These are phyloP conservation scores for Exutisphaerella laricina DNA, from an alignment of 2,329 filamentous ascomycete species.

Conservation along the genomic window DNA sequence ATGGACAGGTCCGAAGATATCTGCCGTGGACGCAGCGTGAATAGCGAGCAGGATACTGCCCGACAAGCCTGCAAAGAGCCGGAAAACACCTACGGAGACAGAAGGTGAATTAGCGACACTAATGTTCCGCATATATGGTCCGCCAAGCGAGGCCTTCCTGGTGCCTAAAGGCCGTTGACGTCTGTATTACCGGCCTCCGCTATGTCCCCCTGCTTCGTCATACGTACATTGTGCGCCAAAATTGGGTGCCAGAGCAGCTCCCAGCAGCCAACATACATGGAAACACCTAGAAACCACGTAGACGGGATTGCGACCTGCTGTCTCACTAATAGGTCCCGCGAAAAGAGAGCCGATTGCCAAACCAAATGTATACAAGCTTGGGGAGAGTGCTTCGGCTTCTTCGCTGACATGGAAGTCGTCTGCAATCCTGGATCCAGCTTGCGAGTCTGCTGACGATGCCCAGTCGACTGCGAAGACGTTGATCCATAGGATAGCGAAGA, in stretches of 20 bases:
- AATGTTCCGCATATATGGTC: too few relatives aligned
- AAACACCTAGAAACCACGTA: constrained; percentile 22
- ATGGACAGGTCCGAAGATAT: constrained; percentile 25
- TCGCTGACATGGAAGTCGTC: constrained; percentile 20
- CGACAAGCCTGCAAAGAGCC: constrained; percentile 26
- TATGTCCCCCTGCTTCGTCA: too few relatives aligned
- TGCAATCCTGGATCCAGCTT: constrained; percentile 11
- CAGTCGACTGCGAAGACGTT: constrained; percentile 24
- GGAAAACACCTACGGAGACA: too few relatives aligned
- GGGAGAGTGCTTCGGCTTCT: constrained; percentile 24
- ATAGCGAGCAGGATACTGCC: constrained; percentile 23
- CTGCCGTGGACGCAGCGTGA: constrained; percentile 24
- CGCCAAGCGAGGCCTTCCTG: too few relatives aligned
- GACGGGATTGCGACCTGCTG: constrained; percentile 30
- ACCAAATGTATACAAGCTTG: constrained; percentile 44
- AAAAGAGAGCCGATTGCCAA: constrained; percentile 36
- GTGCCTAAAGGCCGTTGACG: too few relatives aligned
- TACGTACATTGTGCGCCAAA: constrained; percentile 26
- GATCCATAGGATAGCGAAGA: constrained; percentile 21
- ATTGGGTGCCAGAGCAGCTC: constrained; percentile 22
- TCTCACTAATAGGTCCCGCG: constrained; percentile 38
- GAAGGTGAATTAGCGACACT: too few relatives aligned
- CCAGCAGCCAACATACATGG: constrained; percentile 20
- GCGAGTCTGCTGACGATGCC: constrained; percentile 20
- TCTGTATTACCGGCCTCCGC: too few relatives aligned